Evolutionary conservation across 495 filamentous ascomycete genomes (phyloP).

Genomic region (Bombardia bombarda): DNA sequence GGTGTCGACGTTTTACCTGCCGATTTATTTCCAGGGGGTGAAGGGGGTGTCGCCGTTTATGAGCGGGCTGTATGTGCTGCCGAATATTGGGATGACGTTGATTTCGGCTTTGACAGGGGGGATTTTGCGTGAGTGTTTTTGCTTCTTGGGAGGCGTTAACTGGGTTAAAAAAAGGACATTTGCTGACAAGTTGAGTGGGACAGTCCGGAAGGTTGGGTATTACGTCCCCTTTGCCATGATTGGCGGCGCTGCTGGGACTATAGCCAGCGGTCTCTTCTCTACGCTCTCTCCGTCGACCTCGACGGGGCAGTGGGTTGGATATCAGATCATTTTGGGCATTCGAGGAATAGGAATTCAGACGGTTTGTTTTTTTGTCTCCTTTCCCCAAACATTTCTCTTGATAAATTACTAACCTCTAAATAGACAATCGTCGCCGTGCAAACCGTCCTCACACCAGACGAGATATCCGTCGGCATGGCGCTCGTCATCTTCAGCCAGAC

Average conservation of each 20-base stretch:
- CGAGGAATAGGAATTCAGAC: constrained; percentile 7
- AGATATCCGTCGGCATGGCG: constrained; percentile 38
- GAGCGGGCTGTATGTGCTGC: constrained; percentile 43
- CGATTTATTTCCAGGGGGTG: constrained; percentile 60
- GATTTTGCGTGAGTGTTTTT: constrained; percentile 23
- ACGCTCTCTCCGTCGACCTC: constrained; percentile 23
- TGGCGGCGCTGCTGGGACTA: constrained; percentile 5
- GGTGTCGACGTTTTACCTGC: constrained; percentile 47
- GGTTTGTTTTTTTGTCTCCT: not conserved
- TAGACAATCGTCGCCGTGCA: constrained; percentile 39
- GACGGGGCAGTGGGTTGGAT: constrained; percentile 38
- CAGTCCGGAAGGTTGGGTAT: constrained; percentile 11
- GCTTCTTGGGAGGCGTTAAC: not conserved
- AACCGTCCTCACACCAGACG: constrained; percentile 24
- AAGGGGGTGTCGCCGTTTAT: constrained; percentile 37
- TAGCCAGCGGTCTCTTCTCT: constrained; percentile 34
- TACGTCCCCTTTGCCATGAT: constrained; percentile 21
- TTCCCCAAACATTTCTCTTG: too few species aligned
- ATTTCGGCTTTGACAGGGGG: constrained; percentile 31
- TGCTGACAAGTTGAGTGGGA: not conserved
- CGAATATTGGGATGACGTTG: constrained; percentile 35
- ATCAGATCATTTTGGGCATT: constrained; percentile 38
- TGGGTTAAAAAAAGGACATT: too few species aligned
- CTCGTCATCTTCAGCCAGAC: constrained; percentile 35
- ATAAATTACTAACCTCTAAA: constrained; percentile 22